A percentile compares a stretch with the other conserved stretches of the same genome.
Evolutionary conservation across 2,329 filamentous ascomycete species (phyloP).

Genomic region (Berkeleyomyces basicola): DNA sequence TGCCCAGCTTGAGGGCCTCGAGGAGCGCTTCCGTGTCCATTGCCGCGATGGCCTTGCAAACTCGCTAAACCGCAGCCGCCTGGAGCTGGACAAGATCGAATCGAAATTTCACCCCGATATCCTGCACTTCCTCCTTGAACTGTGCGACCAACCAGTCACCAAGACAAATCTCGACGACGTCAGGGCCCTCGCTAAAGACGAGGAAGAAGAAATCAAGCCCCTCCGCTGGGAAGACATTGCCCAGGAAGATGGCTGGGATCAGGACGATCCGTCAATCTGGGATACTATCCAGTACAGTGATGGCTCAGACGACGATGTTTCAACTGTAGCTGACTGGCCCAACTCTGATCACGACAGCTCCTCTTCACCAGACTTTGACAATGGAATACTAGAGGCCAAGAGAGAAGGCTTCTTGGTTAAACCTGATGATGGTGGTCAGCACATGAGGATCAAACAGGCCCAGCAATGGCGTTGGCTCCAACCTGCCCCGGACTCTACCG

Average conservation of each 20-base stretch:
- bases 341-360: constrained; percentile 23
- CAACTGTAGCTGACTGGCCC: constrained; percentile 21
- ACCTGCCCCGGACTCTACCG: constrained; percentile 22
- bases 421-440: constrained; percentile 20
- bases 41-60: constrained; percentile 67
- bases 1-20: constrained; percentile 49
- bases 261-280: constrained; percentile 50
- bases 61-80: constrained; percentile 42
- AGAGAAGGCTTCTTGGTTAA: constrained; percentile 23
- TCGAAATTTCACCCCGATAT: constrained; percentile 62
- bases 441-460: constrained; percentile 20
- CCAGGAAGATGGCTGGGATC: constrained; percentile 54
- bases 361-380: constrained; percentile 16
- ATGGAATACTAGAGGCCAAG: background rate
- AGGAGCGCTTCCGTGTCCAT: constrained; percentile 73
- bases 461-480: constrained; percentile 23
- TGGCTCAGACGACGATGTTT: constrained; percentile 42
- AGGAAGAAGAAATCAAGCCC: constrained; percentile 26
- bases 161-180: constrained; percentile 50
- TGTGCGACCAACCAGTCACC: constrained; percentile 64
- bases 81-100: constrained; percentile 36
- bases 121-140: constrained; percentile 58
- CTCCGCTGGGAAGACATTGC: constrained; percentile 70
- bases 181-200: constrained; percentile 27
- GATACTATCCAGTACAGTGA: constrained; percentile 49